Evolutionary conservation across 441 rosid genomes (phyloP).

Genomic region (Corymbia citriodora): DNA sequence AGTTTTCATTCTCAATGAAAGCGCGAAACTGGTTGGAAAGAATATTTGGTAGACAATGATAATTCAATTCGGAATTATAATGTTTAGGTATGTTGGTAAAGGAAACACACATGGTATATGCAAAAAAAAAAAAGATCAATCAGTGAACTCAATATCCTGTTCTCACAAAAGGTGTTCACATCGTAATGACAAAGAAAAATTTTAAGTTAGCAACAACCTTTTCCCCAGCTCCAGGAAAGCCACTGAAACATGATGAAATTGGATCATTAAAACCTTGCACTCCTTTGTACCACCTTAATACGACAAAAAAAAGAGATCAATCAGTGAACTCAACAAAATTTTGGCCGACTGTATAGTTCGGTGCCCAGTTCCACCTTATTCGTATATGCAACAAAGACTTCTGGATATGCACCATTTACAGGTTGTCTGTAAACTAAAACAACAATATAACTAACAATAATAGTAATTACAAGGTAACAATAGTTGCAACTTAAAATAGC

Average conservation of each 20-base stretch:
- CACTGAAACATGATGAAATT: conserved; percentile 77
- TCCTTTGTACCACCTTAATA: conserved; percentile 81
- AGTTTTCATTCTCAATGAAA: neutral
- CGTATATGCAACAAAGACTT: neutral
- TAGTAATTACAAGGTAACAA: neutral
- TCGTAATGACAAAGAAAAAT: neutral
- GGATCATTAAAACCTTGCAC: conserved; percentile 87
- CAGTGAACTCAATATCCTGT: too few relatives aligned
- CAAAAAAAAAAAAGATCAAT: too few relatives aligned
- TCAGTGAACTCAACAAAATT: neutral
- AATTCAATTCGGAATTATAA: neutral
- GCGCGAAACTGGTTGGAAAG: neutral
- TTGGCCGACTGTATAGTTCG: neutral
- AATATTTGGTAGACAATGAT: neutral
- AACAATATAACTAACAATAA: neutral
- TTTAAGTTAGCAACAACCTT: conserved; percentile 45
- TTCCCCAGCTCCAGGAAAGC: conserved; percentile 81
- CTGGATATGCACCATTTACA: neutral
- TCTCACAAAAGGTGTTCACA: neutral
- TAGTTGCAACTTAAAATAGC: neutral
- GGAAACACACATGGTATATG: neutral
- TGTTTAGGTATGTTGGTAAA: neutral
- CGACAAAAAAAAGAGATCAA: neutral
- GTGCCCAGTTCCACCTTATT: neutral
- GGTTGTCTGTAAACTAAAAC: neutral